Evolutionary conservation across 495 filamentous ascomycete species (phyloP), one percentile per base, ranked within the genome.

Genomic region (Annulohypoxylon nitens): DNA sequence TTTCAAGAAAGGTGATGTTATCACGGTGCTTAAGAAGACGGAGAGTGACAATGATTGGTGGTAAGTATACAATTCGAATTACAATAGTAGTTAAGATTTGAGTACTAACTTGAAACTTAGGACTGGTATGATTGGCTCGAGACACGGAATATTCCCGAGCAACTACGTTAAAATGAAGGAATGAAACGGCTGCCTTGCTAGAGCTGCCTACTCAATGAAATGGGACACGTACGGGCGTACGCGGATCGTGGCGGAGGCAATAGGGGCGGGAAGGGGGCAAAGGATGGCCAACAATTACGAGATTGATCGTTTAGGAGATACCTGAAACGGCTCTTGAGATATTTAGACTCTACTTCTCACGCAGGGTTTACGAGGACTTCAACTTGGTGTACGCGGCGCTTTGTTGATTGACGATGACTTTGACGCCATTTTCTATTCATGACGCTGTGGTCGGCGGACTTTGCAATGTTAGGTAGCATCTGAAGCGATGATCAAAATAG

Each of bases 11-110:
- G 96, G 96, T 18, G 96, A 99, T 37, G 83, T 98, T 57, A 97
- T 99, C 71, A 98, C 95, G n/a, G 96, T 99, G 64, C 81, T 95
- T 18, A 98, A 99, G 84, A 92, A 93, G 78, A 98, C 96, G n/a
- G 93, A 99, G 0, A 94, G 88, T 70, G 91, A 92, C 68, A 90
- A 90, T 9, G 94, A 97, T 80, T 97, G 95, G 89, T 98, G 94
- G 94, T 93, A 83, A 76, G 86, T 85, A 33, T 16, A 55, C 62
- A 8, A 10, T 43, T 7, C 37, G 39, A 47, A 61, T 10, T 2
- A n/a, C n/a, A 8, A 7, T 3, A 4, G 18, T 51, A 43, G 66
- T 62, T 20, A 58, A 1, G 39, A 5, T 4, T n/a, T 76, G 80
- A 74, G 81, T 25, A 36, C 55, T 37, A 37, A 18, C 26, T 16